Evolutionary conservation across 2,329 filamentous ascomycete species (phyloP).

Genomic region (Ascocoryne sarcoides): DNA sequence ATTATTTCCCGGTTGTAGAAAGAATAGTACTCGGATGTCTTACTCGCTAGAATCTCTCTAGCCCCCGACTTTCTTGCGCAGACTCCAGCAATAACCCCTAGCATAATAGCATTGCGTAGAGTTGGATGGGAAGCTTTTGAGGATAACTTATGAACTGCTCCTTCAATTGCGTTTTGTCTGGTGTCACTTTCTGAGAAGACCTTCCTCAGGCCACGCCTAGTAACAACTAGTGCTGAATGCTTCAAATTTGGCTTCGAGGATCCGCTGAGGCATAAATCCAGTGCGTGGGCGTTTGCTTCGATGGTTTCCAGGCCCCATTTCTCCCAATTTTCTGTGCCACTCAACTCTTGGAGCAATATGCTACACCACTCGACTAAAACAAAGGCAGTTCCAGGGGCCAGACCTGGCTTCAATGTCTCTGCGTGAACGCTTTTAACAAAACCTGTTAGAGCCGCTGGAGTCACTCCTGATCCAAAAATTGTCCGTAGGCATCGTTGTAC

Average conservation of each 20-base stretch:
- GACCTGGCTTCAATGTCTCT: slow-evolving; percentile 67
- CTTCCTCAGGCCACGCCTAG: slow-evolving; percentile 70
- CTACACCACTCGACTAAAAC: slow-evolving; percentile 88
- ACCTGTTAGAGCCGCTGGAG: slow-evolving; percentile 49
- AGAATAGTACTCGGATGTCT: slow-evolving; percentile 65
- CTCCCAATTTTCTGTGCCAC: slow-evolving; percentile 53
- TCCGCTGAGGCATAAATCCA: slow-evolving; percentile 71
- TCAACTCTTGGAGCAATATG: slow-evolving; percentile 64
- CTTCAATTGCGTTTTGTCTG: slow-evolving; percentile 24
- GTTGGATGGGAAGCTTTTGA: slow-evolving; percentile 55
- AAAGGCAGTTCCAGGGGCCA: slow-evolving; percentile 75
- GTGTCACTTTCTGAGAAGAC: slow-evolving; percentile 50
- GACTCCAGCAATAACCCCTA: slow-evolving; percentile 84
- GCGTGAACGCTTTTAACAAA: slow-evolving; percentile 59
- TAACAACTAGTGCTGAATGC: slow-evolving; percentile 66
- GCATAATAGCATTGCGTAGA: slow-evolving; percentile 63
- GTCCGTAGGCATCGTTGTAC: slow-evolving; percentile 71
- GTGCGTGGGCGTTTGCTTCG: slow-evolving; percentile 57
- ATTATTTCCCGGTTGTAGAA: slow-evolving; percentile 84
- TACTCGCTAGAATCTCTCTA: slow-evolving; percentile 51
- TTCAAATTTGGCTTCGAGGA: slow-evolving; percentile 54
- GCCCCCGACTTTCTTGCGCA: slow-evolving; percentile 61
- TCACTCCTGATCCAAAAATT: slow-evolving; percentile 49
- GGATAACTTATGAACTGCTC: slow-evolving; percentile 58
- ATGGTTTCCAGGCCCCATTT: slow-evolving; percentile 58